These are phyloP conservation scores for Thraustotheca clavata DNA, from an alignment of 352 stramenopile species.

Conservation along the genomic window DNA sequence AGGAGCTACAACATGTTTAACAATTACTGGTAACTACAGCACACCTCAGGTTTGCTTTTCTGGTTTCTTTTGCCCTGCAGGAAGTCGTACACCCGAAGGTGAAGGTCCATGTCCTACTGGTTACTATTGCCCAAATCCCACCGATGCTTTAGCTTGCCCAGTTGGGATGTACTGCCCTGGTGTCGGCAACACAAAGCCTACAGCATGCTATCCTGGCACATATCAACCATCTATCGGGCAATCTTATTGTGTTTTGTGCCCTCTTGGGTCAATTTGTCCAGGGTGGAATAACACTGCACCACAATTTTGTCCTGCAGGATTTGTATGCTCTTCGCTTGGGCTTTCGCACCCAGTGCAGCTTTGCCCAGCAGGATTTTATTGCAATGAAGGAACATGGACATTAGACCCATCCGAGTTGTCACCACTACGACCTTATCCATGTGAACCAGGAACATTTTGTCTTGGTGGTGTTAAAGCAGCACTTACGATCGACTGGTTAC, in stretches of 20 bases:
- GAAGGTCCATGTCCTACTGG: constrained; percentile 91
- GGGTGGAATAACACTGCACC: constrained; percentile 63
- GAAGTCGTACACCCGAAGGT: constrained; percentile 88
- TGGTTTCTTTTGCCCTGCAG: constrained; percentile 95
- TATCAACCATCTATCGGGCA: constrained; percentile 80
- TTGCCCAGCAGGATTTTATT: constrained; percentile 94
- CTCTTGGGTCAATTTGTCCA: constrained; percentile 91
- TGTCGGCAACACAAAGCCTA: constrained; percentile 88
- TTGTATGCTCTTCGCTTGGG: constrained; percentile 91
- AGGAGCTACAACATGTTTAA: constrained; percentile 61
- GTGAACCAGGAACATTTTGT: constrained; percentile 91
- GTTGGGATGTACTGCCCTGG: constrained; percentile 92
- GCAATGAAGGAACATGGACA: constrained; percentile 85
- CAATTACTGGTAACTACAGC: constrained; percentile 82
- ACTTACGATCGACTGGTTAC: constrained; percentile 87
- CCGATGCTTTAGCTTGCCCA: constrained; percentile 87
- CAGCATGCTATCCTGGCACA: constrained; percentile 90
- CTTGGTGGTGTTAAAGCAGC: constrained; percentile 91
- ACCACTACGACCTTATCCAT: constrained; percentile 75
- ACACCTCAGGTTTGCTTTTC: constrained; percentile 92
- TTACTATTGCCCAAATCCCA: constrained; percentile 90
- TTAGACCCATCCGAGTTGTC: constrained; percentile 79
- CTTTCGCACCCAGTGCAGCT: constrained; percentile 85
- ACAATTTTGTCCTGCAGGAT: constrained; percentile 88
- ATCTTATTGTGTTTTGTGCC: constrained; percentile 92